Evolutionary conservation across 441 rosid genomes (phyloP), one percentile per base, ranked within the genome.

Genomic region (Raphanus hybrid): DNA sequence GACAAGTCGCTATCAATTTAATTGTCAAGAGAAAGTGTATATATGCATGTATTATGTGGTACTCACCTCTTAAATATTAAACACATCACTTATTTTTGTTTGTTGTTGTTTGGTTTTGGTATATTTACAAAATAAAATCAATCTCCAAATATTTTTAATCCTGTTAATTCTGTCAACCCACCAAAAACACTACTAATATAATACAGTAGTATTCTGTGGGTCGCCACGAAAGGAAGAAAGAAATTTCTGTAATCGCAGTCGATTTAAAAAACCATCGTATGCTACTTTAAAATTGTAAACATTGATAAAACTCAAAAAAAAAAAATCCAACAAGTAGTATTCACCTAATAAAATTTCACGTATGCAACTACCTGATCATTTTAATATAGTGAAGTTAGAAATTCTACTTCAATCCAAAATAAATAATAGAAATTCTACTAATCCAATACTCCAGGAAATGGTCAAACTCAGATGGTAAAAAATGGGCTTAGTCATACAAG

Each of bases 1-100:
- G 76, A 80, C 76, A 65, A 58, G 82, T 75, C 82, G 64, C 69
- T 59, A 45, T 80, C 82, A 62, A 58, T 57, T 69, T 74, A 65
- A 23, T 64, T 74, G 45, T 55, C 39, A 63, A 45, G 41, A 74
- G 10, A 75, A 71, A 71, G 71, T 45, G 75, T 41, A 43, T 75
- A 73, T 54, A 69, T 78, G 78, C 82, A 78, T 78, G 82, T 74
- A 78, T 74, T 67, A 16, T 48, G 60, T 62, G 15, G 62, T 57
- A 74, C 58, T 73, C 59, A 55, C 72, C 50, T 67, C 39, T 50
- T 37, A 9, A 8, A 7, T 52, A 35, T 26, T 50, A 78, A 50
- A 60, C 39, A 50, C 5, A 16, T 60, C 14, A 23, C 34, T 73
- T 52, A 7, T 71, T 61, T 75, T 54, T 76, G 35, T 52, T 35